Conservation (phyloP, 2,329 filamentous ascomycete species). For the Thermochaetoides dissita region DNA sequence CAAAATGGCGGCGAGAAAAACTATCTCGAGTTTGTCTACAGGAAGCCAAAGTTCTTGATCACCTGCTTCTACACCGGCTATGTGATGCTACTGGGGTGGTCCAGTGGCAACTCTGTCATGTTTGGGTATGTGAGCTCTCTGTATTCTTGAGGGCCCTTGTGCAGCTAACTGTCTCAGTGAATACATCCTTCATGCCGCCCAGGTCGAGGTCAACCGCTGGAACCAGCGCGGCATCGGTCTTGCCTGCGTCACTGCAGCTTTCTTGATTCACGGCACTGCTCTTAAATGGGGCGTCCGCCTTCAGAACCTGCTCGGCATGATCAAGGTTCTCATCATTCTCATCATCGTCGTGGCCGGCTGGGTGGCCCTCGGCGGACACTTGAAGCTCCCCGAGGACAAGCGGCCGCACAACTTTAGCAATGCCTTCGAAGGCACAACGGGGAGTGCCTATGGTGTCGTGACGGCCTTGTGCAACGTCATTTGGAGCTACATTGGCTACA, state of each 20-base stretch:
- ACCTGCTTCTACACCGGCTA: constrained; percentile 49
- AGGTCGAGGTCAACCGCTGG: constrained; percentile 49
- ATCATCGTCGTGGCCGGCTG: constrained; percentile 52
- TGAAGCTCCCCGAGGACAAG: constrained; percentile 35
- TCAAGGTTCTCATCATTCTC: constrained; percentile 53
- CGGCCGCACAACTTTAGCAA: constrained; percentile 50
- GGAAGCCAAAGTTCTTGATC: constrained; percentile 44
- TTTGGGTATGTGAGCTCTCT: constrained; percentile 25
- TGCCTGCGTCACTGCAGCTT: constrained; percentile 51
- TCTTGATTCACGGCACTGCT: constrained; percentile 49
- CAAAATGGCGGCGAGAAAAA: constrained; percentile 54
- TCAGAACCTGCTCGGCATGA: constrained; percentile 49
- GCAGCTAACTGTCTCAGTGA: constrained; percentile 29
- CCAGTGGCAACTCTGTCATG: constrained; percentile 52
- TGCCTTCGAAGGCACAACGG: constrained; percentile 52
- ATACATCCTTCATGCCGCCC: constrained; percentile 53
- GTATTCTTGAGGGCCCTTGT: background rate
- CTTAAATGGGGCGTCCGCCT: constrained; percentile 54
- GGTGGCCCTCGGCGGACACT: constrained; percentile 45
- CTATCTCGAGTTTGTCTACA: constrained; percentile 52
- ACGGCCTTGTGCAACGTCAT: constrained; percentile 60
- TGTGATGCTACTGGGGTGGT: constrained; percentile 50
- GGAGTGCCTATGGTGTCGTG: constrained; percentile 52
- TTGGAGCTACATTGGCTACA: constrained; percentile 56
- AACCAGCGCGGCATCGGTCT: constrained; percentile 53